Conservation (phyloP, 176 grass and related monocot genomes). For the Raddia distichophylla region DNA sequence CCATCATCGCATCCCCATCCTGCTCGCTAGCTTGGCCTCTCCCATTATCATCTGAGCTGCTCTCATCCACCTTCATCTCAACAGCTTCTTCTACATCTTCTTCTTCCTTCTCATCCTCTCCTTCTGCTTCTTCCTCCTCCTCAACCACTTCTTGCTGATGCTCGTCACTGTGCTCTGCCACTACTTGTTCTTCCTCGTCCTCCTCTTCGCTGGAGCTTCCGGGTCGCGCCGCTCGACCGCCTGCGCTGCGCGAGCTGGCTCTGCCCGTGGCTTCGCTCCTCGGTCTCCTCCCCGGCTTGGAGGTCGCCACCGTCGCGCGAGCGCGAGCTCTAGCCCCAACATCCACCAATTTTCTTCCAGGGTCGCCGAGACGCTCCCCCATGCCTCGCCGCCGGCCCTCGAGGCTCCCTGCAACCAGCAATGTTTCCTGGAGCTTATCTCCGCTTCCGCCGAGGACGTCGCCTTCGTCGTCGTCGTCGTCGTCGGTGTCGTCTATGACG, state of each 20-base stretch:
- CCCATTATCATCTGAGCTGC: background rate
- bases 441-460: background rate
- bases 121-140: background rate
- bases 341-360: background rate
- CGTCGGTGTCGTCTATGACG: background rate
- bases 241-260: background rate
- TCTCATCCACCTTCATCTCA: background rate
- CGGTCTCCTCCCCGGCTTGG: background rate
- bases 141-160: background rate
- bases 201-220: background rate
- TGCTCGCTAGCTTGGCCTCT: background rate
- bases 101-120: background rate
- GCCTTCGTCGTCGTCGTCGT: background rate
- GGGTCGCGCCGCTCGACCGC: background rate
- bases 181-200: background rate
- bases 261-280: background rate
- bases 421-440: background rate
- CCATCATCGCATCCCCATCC: background rate
- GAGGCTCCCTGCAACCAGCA: background rate
- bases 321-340: background rate
- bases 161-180: too few relatives aligned
- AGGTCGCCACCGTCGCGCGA: background rate
- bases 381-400: background rate
- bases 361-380: background rate
- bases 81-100: background rate